Evolutionary conservation across 208 protist genomes (phyloP), one percentile per base, ranked within the genome.

Genomic region (Wallacemonas sp.): DNA sequence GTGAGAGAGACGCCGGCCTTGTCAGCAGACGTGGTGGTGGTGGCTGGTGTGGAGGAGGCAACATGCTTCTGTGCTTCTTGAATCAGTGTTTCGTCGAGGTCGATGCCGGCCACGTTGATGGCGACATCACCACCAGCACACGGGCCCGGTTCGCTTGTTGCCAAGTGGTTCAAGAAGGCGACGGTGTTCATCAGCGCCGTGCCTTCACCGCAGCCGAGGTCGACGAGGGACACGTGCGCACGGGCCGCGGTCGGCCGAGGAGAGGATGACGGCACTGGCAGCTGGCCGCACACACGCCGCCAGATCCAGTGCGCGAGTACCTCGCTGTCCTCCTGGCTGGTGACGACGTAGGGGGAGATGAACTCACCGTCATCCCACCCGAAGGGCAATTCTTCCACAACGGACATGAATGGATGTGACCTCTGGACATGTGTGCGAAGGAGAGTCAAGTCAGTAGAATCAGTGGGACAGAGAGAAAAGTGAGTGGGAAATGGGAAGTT

Each of bases 281-380:
- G 26, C 16, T 56, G 24, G 29, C 19, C 27, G 39, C 74, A 63
- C 43, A 64, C 55, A 12, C 69, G 68, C 21, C 27, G 26, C 5
- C 61, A 47, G 44, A 87, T 47, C 72, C 74, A 88, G n/a, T 44
- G 39, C 5, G 77, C 78, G 14, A 93, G 69, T 8, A 29, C 64
- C 29, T 34, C 62, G 58, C 78, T 57, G 33, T 81, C 63, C 19
- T 60, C 74, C 16, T 68, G 55, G 27, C 72, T 81, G 30, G 74
- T 77, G 3, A 66, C 54, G 21, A 90, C 83, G 68, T 90, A 93
- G 0, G 87, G 87, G 12, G 87, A 90, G 52, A 93, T 81, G 52
- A 81, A 90, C 27, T 48, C 65, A 32, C 84, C 84, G 60, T 93
- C 87, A 58, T 90, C 87, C 84, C 87, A 93, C 61, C 90, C 79